Evolutionary conservation across 306 rosid genomes (phyloP).

Genomic region (Quercus aquifolioides): DNA sequence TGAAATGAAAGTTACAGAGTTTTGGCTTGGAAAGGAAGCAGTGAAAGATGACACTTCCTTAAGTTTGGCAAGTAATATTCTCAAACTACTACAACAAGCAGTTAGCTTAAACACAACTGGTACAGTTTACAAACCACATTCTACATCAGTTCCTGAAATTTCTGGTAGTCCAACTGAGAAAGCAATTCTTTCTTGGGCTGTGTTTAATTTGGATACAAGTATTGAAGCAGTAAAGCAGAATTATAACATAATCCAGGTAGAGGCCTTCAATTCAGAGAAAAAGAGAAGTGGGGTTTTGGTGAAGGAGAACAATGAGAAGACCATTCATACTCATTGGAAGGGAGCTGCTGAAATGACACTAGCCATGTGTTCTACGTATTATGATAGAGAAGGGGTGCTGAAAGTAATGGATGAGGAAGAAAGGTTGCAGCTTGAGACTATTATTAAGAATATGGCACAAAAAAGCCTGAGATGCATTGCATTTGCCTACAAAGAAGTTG

Average conservation of each 20-base stretch:
- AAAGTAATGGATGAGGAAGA: conserved; percentile 8
- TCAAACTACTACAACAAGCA: conserved; percentile 10
- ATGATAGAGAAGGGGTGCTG: conserved; percentile 2
- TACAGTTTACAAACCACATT: conserved; percentile 9
- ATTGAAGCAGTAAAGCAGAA: conserved; percentile 16
- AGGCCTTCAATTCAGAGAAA: conserved; percentile 21
- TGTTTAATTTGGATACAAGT: neutral
- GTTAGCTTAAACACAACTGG: conserved; percentile 22
- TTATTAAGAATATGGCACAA: conserved; percentile 18
- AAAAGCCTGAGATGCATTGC: conserved; percentile 28
- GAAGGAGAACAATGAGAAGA: neutral
- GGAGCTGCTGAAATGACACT: conserved; percentile 31
- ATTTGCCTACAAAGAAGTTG: conserved; percentile 7
- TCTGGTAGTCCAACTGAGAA: conserved; percentile 26
- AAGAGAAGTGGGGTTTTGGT: conserved; percentile 24
- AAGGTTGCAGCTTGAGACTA: neutral
- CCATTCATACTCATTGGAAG: conserved; percentile 15
- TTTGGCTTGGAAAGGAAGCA: conserved; percentile 21
- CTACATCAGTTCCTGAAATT: conserved; percentile 9
- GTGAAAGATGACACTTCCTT: neutral
- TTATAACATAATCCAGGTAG: conserved; percentile 16
- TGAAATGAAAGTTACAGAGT: conserved; percentile 21
- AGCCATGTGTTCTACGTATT: conserved; percentile 13
- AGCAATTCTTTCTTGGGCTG: conserved; percentile 22
- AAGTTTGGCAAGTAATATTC: neutral